A percentile compares a stretch with the other conserved stretches of the same genome.
Evolutionary conservation across 495 filamentous ascomycete species (phyloP).

Genomic region (Neurospora sp.): DNA sequence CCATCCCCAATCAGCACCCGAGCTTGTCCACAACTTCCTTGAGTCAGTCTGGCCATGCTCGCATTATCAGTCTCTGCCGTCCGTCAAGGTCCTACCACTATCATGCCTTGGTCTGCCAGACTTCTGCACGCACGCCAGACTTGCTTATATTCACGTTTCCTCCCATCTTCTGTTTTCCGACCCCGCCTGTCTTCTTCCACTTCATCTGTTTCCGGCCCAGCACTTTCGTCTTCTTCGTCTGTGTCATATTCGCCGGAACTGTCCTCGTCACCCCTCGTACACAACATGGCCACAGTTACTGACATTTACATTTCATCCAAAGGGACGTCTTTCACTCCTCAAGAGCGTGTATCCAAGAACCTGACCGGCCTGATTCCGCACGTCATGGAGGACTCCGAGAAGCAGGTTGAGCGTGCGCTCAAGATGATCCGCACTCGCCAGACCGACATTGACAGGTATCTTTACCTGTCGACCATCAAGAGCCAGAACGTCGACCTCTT

Average conservation of each 20-base stretch:
- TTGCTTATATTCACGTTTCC: background rate
- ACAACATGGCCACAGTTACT: background rate
- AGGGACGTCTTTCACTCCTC: constrained; percentile 48
- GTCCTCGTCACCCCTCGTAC: background rate
- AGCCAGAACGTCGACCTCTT: constrained; percentile 87
- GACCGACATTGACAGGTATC: constrained; percentile 84
- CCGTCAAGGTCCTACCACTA: constrained; percentile 1
- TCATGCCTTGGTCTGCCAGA: background rate
- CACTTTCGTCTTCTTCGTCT: background rate
- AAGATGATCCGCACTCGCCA: constrained; percentile 63
- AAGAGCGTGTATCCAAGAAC: constrained; percentile 46
- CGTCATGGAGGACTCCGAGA: constrained; percentile 43
- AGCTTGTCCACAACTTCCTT: background rate
- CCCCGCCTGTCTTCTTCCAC: background rate
- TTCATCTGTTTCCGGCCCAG: background rate
- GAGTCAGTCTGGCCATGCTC: background rate
- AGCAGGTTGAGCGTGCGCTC: constrained; percentile 45
- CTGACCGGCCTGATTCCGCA: constrained; percentile 48
- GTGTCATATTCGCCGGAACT: constrained; percentile 9
- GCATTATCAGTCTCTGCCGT: background rate
- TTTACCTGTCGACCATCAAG: constrained; percentile 83
- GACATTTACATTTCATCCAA: background rate
- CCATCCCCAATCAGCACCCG: too few species aligned
- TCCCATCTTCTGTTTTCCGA: background rate
- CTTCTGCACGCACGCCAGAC: background rate